Evolutionary conservation across 2,329 filamentous ascomycete genomes (phyloP), one percentile per base, ranked within the genome.

Genomic region (Colletotrichum sp.): DNA sequence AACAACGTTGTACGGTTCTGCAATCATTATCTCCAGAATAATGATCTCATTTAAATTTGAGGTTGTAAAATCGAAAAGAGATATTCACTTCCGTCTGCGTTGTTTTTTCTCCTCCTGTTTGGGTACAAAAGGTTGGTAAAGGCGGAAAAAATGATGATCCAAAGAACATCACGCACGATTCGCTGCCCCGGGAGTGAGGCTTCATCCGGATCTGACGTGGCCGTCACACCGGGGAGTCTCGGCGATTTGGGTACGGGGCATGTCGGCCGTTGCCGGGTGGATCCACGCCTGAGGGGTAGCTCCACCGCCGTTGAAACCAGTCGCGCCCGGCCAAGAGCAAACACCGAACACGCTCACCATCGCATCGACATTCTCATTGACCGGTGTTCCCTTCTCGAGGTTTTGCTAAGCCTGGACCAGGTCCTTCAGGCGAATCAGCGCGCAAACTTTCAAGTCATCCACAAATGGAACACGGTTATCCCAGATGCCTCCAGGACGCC

Each of bases 401-500:
- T 24, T 28, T 7, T 28, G 55, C 21, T 59, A 18, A 28, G 43
- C 43, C 12, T 52, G 43, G 12, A 52, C n/a, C 43, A 52, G 43
- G 43, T 7, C 12, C 10, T 21, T 21, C 10, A 52, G n/a, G 43
- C 43, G 43, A 52, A 52, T 21, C 43, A 9, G 43, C n/a, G n/a
- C 3, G n/a, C 43, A 21, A 1, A 0, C n/a, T 21, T 52, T 4
- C n/a, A 0, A 52, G n/a, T 21, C n/a, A 7, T 52, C 2, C 7
- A 9, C 55, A 16, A 30, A 59, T 59, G 55, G 55, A 1, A 5
- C 21, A 59, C 24, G 21, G 32, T 8, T 28, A 36, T 2, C 48
- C 18, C 28, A 74, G 24, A 59, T 71, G 72, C 72, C 72, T 21
- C 67, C 68, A 5, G 72, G 72, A 21, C 67, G 72, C 43, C 72